Percentiles rank a stretch among this genome's conserved stretches.
phyloP scores from a whole-genome alignment of 805 yeast genomes.

The Clavispora phyllophila region DNA sequence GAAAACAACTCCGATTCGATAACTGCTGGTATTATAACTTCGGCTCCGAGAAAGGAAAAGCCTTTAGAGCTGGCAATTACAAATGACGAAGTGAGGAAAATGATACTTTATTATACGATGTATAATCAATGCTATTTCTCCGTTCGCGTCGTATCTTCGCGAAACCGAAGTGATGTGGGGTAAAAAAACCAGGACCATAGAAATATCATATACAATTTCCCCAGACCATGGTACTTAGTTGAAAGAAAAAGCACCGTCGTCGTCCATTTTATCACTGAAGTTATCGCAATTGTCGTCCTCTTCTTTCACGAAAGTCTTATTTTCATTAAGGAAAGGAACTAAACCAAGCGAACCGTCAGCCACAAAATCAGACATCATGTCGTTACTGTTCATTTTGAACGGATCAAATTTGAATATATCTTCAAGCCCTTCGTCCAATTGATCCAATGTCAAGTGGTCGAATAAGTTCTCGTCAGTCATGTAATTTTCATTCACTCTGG shows the following conservation, averaged over 20 bases:
- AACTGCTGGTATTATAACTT: too few species aligned
- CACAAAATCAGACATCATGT: slow-evolving; percentile 51
- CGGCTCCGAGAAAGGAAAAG: too few species aligned
- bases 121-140: too few species aligned
- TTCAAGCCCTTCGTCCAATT: slow-evolving; percentile 13
- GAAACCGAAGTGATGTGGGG: too few species aligned
- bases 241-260: slow-evolving; percentile 5
- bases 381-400: slow-evolving; percentile 28
- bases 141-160: too few species aligned
- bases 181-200: too few species aligned
- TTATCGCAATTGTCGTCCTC: slow-evolving; percentile 1
- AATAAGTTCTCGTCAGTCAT: neutral
- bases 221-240: too few species aligned
- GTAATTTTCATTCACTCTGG: neutral
- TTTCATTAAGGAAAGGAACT: slow-evolving; percentile 51
- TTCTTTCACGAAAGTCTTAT: neutral
- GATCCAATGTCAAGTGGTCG: neutral
- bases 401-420: slow-evolving; percentile 35
- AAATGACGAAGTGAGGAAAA: too few species aligned
- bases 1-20: too few species aligned
- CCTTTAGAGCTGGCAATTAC: too few species aligned
- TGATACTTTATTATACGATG: too few species aligned
- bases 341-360: slow-evolving; percentile 79
- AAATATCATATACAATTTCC: too few species aligned
- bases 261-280: slow-evolving; percentile 5